Conservation (phyloP, 495 filamentous ascomycete genomes). For the Platismatia glauca region DNA sequence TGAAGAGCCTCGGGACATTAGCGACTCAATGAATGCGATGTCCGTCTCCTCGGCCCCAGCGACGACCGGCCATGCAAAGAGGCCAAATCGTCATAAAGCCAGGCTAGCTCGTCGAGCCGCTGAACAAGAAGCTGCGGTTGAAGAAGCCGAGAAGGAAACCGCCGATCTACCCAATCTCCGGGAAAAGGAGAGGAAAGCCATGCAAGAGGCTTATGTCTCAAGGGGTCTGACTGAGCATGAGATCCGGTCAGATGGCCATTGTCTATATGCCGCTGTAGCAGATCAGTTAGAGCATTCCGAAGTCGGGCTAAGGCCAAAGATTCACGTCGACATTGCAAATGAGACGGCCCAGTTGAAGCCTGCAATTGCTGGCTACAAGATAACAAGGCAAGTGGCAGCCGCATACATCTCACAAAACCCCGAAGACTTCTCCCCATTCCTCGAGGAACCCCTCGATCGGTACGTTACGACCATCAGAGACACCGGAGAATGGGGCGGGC, state of each 20-base stretch:
- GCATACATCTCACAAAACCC: conserved; percentile 49
- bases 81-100: conserved; percentile 85
- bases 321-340: conserved; percentile 8
- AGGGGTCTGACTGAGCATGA: conserved; percentile 62
- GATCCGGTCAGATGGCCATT: conserved; percentile 87
- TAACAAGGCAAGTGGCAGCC: conserved; percentile 38
- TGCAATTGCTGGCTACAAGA: conserved; percentile 11
- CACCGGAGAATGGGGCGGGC: conserved; percentile 95
- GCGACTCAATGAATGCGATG: background rate
- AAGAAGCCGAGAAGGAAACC: conserved; percentile 65
- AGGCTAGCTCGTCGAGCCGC: conserved; percentile 81
- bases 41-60: conserved; percentile 16
- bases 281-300: conserved; percentile 56
- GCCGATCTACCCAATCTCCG: conserved; percentile 64
- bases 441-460: conserved; percentile 69
- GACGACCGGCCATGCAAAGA: conserved; percentile 40
- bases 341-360: background rate
- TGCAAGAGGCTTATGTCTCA: conserved; percentile 54
- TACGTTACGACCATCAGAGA: conserved; percentile 72
- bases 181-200: conserved; percentile 57
- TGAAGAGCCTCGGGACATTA: background rate
- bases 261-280: conserved; percentile 87
- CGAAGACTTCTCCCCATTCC: conserved; percentile 58
- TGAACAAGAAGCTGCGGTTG: conserved; percentile 60
- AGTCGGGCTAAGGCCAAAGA: conserved; percentile 38